A percentile compares a stretch with the other conserved stretches of the same genome.
These are phyloP conservation scores for Fusarium siculi DNA, from an alignment of 2,329 filamentous ascomycete species.

Conservation along the genomic window DNA sequence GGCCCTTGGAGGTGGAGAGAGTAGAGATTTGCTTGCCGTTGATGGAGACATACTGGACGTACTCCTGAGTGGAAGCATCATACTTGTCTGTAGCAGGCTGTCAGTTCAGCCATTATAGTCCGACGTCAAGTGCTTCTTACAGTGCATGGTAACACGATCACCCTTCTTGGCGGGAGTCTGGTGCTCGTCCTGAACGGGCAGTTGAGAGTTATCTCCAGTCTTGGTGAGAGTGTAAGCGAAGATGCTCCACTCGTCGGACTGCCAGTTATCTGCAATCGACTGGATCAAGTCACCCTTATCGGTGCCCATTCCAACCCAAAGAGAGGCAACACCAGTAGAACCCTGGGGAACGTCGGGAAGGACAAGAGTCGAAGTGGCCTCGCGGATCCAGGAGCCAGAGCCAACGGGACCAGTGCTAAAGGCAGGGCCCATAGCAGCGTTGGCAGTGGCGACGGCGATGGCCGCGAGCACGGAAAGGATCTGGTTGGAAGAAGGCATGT, in stretches of 20 bases:
- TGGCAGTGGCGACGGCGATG: slow-evolving; percentile 23
- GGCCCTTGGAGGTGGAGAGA: slow-evolving; percentile 56
- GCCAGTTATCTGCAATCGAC: slow-evolving; percentile 55
- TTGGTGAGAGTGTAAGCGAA: slow-evolving; percentile 56
- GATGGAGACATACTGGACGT: slow-evolving; percentile 34
- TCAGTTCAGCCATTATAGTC: fast-evolving
- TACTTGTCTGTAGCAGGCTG: slow-evolving; percentile 17
- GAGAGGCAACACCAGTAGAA: slow-evolving; percentile 51
- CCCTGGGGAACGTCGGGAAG: slow-evolving; percentile 53
- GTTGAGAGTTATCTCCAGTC: slow-evolving; percentile 44
- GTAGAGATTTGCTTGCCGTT: slow-evolving; percentile 49
- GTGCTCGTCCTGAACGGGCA: slow-evolving; percentile 25
- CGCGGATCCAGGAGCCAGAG: slow-evolving; percentile 54
- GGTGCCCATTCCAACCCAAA: slow-evolving; percentile 62
- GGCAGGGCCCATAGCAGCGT: slow-evolving; percentile 49
- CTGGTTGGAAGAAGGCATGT: slow-evolving; percentile 32
- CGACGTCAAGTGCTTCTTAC: not conserved
- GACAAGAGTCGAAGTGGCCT: slow-evolving; percentile 56
- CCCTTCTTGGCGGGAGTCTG: slow-evolving; percentile 23
- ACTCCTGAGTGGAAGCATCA: slow-evolving; percentile 24
- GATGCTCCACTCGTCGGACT: slow-evolving; percentile 50
- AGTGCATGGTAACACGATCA: slow-evolving; percentile 38
- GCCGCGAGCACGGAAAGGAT: slow-evolving; percentile 30
- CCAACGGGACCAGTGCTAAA: slow-evolving; percentile 58
- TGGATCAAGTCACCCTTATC: slow-evolving; percentile 59